A percentile compares a stretch with the other conserved stretches of the same genome.
These are phyloP conservation scores for Thermothelomyces thermophilus DNA, from an alignment of 2,329 filamentous ascomycete species.

Conservation along the genomic window DNA sequence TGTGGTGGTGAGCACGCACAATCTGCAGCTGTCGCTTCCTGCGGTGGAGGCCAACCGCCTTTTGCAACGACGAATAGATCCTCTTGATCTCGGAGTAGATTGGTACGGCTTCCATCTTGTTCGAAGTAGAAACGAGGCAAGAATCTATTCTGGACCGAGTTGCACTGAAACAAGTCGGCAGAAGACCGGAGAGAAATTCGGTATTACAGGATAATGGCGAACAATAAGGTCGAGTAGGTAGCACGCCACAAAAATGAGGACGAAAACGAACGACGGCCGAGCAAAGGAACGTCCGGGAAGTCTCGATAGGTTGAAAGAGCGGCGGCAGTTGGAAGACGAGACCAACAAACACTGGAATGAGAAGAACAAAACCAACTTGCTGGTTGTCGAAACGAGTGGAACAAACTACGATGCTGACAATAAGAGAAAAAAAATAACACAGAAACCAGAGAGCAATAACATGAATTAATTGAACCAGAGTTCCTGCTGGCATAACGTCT, in stretches of 20 bases:
- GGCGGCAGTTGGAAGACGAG: neutral
- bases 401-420: slow-evolving; percentile 11
- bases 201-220: neutral
- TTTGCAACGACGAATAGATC: slow-evolving; percentile 39
- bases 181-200: neutral
- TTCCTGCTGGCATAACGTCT: neutral
- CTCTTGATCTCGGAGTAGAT: slow-evolving; percentile 39
- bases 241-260: neutral
- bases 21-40: slow-evolving; percentile 42
- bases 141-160: neutral
- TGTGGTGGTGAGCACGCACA: slow-evolving; percentile 31
- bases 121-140: neutral
- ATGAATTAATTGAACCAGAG: slow-evolving; percentile 14
- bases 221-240: neutral
- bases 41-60: slow-evolving; percentile 35
- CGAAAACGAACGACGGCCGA: neutral
- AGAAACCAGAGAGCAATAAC: slow-evolving; percentile 14
- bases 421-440: slow-evolving; percentile 24
- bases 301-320: slow-evolving; percentile 1
- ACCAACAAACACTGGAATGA: slow-evolving; percentile 7
- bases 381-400: slow-evolving; percentile 15
- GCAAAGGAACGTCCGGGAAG: neutral
- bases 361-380: neutral
- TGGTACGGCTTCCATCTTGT: slow-evolving; percentile 27
- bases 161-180: neutral